Conservation (phyloP, 1,139 yeast genomes). For the Hyphopichia buzzinii region DNA sequence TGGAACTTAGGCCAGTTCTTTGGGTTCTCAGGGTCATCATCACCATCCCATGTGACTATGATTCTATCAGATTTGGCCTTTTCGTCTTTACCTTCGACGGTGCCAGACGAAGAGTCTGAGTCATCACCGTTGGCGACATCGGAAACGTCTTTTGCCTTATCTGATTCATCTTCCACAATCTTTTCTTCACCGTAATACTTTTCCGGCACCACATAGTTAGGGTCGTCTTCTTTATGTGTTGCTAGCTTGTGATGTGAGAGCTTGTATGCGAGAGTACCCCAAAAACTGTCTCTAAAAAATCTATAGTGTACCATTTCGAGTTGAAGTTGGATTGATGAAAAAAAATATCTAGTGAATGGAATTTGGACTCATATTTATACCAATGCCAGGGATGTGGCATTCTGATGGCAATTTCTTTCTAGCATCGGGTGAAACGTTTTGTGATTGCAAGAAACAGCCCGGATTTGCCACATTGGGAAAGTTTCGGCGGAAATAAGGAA, state of each 20-base stretch:
- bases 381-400: no score
- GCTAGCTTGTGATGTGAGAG: constrained; percentile 29
- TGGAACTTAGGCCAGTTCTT: constrained; percentile 48
- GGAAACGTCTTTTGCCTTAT: constrained; percentile 1
- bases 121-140: constrained; percentile 1
- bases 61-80: constrained; percentile 4
- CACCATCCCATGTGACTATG: constrained; percentile 44
- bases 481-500: no score
- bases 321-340: no score
- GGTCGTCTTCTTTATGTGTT: constrained; percentile 29
- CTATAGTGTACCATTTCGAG: constrained; percentile 7
- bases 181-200: constrained; percentile 19
- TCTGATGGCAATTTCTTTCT: no score
- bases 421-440: no score
- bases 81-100: background rate
- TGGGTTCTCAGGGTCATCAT: constrained; percentile 58
- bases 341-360: no score
- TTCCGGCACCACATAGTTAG: constrained; percentile 32
- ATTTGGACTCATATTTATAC: no score
- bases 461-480: no score
- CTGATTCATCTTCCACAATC: constrained; percentile 3
- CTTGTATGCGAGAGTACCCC: constrained; percentile 33
- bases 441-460: no score
- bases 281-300: constrained; percentile 32
- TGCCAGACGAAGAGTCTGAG: background rate